Conservation (phyloP, 495 filamentous ascomycete genomes). For the Letharia columbiana region DNA sequence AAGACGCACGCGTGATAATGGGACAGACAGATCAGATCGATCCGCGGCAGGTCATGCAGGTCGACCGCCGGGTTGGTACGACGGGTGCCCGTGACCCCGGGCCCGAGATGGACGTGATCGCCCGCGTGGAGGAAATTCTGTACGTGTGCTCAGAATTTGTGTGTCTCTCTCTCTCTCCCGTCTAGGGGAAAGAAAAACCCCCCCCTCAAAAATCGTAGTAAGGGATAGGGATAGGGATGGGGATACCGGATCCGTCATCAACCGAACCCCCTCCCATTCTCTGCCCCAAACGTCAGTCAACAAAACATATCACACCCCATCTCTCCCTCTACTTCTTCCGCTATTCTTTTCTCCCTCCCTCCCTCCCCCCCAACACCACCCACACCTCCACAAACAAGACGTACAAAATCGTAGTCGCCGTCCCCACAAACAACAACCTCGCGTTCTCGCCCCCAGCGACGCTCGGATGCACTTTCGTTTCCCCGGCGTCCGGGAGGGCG, state of each 20-base stretch:
- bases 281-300: conserved; percentile 20
- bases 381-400: not conserved
- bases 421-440: conserved; percentile 52
- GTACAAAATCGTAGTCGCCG: conserved; percentile 55
- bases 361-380: not conserved
- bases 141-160: not conserved
- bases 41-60: conserved; percentile 49
- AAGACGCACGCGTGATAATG: conserved; percentile 53
- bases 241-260: conserved; percentile 51
- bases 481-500: conserved; percentile 33
- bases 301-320: not conserved
- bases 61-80: conserved; percentile 53
- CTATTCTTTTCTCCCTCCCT: not conserved
- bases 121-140: conserved; percentile 62
- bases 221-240: not conserved
- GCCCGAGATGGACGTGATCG: conserved; percentile 59
- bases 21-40: conserved; percentile 54
- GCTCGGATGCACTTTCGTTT: conserved; percentile 37
- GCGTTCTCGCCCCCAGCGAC: conserved; percentile 34
- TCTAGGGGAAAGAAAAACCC: not conserved
- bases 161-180: not conserved
- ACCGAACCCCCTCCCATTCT: conserved; percentile 52
- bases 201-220: too few relatives aligned
- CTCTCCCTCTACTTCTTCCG: too few relatives aligned
- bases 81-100: conserved; percentile 43